Evolutionary conservation across 1,284 basidiomycete genomes (phyloP).

Genomic region (Ganoderma multipileum): DNA sequence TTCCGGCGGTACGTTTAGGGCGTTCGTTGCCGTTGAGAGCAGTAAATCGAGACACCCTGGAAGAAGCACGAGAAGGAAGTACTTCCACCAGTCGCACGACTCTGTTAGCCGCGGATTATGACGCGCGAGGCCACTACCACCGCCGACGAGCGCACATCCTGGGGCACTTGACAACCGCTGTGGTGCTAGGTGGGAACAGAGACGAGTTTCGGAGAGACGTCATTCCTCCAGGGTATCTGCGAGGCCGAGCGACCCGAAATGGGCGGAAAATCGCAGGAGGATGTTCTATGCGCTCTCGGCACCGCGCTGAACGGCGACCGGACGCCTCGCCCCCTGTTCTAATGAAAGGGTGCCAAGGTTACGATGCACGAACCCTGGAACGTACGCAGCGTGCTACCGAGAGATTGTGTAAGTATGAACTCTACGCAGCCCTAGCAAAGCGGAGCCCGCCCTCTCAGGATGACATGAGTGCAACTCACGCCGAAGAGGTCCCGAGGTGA

Average conservation of each 20-base stretch:
- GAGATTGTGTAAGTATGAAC: background rate
- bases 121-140: background rate
- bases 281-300: constrained; percentile 7
- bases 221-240: constrained; percentile 8
- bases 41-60: background rate
- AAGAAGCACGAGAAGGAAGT: background rate
- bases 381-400: background rate
- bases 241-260: background rate
- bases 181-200: constrained; percentile 2
- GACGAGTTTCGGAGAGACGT: constrained; percentile 1
- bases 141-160: background rate
- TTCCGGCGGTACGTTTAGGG: background rate
- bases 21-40: background rate
- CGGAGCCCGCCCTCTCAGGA: background rate
- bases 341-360: constrained; percentile 5
- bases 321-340: background rate
- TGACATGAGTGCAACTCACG: background rate
- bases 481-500: background rate
- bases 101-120: background rate
- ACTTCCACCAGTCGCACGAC: background rate
- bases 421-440: background rate
- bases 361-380: constrained; percentile 3
- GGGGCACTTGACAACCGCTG: constrained; percentile 1
- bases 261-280: background rate
- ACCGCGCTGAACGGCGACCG: constrained; percentile 11